A percentile compares a stretch with the other conserved stretches of the same genome.
phyloP scores from a whole-genome alignment of 306 rosid species.

The Dryas drummondii region DNA sequence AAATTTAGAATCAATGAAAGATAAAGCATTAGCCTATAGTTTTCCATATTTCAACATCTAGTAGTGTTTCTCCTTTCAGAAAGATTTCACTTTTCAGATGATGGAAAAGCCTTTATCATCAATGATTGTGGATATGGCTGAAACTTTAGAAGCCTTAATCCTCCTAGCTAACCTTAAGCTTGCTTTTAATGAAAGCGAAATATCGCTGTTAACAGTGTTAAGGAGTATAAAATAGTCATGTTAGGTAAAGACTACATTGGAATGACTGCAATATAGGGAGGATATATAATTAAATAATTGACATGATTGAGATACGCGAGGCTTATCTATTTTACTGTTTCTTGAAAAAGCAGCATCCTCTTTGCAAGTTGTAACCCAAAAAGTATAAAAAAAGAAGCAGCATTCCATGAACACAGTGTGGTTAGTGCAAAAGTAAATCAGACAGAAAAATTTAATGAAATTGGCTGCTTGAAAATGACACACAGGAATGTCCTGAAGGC shows the following conservation, averaged over 20 bases:
- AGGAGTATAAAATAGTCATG: conserved; percentile 2
- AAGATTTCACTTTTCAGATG: neutral
- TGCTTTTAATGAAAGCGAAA: conserved; percentile 22
- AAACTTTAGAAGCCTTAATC: neutral
- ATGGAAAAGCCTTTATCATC: neutral
- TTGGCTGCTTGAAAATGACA: conserved; percentile 1
- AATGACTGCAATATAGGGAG: conserved; percentile 28
- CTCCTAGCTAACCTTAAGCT: neutral
- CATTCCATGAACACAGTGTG: neutral
- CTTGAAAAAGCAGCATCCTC: neutral
- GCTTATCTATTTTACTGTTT: neutral
- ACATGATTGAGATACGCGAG: neutral
- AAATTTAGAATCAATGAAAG: neutral
- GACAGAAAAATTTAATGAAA: neutral
- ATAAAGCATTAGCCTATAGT: neutral
- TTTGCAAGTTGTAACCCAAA: neutral
- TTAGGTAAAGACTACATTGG: conserved; percentile 27
- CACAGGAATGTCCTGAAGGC: conserved; percentile 88
- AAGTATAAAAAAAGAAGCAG: too few relatives aligned
- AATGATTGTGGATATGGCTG: neutral
- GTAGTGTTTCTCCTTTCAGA: neutral
- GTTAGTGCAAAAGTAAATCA: neutral
- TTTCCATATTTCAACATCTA: neutral
- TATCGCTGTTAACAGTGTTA: conserved; percentile 2
- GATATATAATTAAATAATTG: conserved; percentile 5